Evolutionary conservation across 1,284 basidiomycete genomes (phyloP).

Genomic region (Ustilago shanxiensis): DNA sequence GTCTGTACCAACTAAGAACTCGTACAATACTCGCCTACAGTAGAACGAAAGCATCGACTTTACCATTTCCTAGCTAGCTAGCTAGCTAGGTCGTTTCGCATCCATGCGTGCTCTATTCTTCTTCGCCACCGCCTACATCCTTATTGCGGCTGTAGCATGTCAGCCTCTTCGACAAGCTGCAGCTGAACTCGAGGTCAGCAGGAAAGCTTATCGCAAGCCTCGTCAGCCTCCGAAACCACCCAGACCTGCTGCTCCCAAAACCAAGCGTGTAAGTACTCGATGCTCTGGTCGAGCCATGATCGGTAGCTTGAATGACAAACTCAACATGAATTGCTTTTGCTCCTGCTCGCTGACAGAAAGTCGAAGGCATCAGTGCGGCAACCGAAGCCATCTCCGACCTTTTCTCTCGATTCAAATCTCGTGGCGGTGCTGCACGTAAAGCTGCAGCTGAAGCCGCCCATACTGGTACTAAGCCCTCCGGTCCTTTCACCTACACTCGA

Average conservation of each 20-base stretch:
- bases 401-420: constrained; percentile 7
- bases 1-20: neutral
- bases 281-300: neutral
- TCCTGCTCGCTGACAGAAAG: neutral
- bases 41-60: neutral
- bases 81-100: neutral
- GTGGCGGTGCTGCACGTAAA: constrained; percentile 4
- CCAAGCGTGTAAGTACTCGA: constrained; percentile 29
- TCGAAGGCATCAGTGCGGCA: constrained; percentile 3
- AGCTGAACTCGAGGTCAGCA: constrained; percentile 26
- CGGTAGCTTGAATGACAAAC: neutral
- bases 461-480: neutral
- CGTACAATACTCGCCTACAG: neutral
- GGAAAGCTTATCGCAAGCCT: constrained; percentile 11
- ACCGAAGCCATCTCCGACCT: constrained; percentile 4
- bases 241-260: neutral
- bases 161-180: constrained; percentile 38
- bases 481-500: neutral
- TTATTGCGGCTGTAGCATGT: constrained; percentile 26
- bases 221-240: neutral
- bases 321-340: neutral
- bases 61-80: neutral
- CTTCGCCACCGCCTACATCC: constrained; percentile 18
- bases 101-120: constrained; percentile 19
- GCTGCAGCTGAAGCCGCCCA: constrained; percentile 9